These are phyloP conservation scores for Magnaporthiopsis poae DNA, from an alignment of 2,329 filamentous ascomycete genomes.

Conservation along the genomic window DNA sequence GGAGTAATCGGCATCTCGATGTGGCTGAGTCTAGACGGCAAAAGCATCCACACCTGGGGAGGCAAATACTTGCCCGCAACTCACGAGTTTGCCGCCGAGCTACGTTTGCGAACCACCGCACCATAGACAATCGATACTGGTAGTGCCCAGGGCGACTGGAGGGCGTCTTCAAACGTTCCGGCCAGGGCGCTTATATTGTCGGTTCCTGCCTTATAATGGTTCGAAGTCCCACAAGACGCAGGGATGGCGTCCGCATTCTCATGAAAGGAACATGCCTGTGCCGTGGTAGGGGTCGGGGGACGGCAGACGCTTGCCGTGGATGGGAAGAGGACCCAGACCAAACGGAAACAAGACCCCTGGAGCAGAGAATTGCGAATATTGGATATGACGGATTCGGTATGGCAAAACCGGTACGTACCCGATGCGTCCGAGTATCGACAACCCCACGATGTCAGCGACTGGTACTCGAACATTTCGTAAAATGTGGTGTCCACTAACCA, in stretches of 20 bases:
- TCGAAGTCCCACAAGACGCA: neutral
- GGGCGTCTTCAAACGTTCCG: neutral
- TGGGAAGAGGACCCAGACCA: neutral
- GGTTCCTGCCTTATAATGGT: neutral
- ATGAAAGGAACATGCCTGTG: neutral
- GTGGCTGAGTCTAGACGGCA: neutral
- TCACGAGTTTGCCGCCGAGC: neutral
- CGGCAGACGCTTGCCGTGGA: neutral
- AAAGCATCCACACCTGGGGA: neutral
- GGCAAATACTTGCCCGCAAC: neutral
- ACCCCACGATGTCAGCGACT: neutral
- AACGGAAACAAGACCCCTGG: neutral
- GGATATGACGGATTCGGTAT: neutral
- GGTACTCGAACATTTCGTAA: neutral
- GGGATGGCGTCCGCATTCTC: neutral
- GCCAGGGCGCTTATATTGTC: neutral
- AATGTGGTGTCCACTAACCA: too few species aligned
- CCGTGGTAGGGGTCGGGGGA: neutral
- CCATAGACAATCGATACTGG: neutral
- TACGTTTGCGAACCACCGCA: neutral
- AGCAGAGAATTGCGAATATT: neutral
- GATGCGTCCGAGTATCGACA: neutral
- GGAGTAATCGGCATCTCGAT: neutral
- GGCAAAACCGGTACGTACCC: neutral
- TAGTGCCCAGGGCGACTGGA: neutral